phyloP scores from a whole-genome alignment of 768 basidiomycete species.

The Fomitopsis serialis region DNA sequence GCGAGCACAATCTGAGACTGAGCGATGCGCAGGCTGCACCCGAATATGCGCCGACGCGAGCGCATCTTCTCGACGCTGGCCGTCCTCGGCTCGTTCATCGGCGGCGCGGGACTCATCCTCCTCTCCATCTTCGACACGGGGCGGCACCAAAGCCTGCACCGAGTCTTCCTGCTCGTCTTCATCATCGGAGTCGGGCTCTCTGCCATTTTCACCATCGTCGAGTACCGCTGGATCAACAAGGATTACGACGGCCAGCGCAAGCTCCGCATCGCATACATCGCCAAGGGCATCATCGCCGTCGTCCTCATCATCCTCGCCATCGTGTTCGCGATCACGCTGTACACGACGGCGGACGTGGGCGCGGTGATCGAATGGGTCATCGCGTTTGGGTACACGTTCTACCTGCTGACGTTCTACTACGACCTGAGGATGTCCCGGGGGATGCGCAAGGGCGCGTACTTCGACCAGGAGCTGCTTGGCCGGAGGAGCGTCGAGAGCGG shows the following conservation, averaged over 20 bases:
- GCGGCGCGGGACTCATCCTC: slow-evolving; percentile 59
- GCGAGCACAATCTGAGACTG: not conserved
- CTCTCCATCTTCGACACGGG: slow-evolving; percentile 70
- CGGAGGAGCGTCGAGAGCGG: not conserved
- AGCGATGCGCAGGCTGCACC: slow-evolving; percentile 40
- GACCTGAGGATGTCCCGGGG: slow-evolving; percentile 64
- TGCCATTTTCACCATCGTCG: slow-evolving; percentile 68
- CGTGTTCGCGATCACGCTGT: slow-evolving; percentile 54
- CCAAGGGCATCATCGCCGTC: slow-evolving; percentile 55
- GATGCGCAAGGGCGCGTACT: slow-evolving; percentile 33
- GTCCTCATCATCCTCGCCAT: slow-evolving; percentile 57
- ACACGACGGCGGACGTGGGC: slow-evolving; percentile 39
- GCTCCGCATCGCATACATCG: slow-evolving; percentile 50
- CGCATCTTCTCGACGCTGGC: slow-evolving; percentile 50
- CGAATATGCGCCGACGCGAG: slow-evolving; percentile 54
- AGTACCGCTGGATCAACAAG: slow-evolving; percentile 66
- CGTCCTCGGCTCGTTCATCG: slow-evolving; percentile 54
- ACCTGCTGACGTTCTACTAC: slow-evolving; percentile 65
- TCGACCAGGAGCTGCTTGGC: not conserved
- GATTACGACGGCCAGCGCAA: slow-evolving; percentile 41
- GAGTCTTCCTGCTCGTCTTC: slow-evolving; percentile 64
- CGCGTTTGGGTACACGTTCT: slow-evolving; percentile 67
- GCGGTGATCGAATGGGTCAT: slow-evolving; percentile 76
- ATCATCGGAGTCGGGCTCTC: slow-evolving; percentile 67
- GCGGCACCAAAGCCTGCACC: slow-evolving; percentile 45